Conservation (phyloP, 2,329 filamentous ascomycete genomes). For the Pseudogymnoascus sp. region DNA sequence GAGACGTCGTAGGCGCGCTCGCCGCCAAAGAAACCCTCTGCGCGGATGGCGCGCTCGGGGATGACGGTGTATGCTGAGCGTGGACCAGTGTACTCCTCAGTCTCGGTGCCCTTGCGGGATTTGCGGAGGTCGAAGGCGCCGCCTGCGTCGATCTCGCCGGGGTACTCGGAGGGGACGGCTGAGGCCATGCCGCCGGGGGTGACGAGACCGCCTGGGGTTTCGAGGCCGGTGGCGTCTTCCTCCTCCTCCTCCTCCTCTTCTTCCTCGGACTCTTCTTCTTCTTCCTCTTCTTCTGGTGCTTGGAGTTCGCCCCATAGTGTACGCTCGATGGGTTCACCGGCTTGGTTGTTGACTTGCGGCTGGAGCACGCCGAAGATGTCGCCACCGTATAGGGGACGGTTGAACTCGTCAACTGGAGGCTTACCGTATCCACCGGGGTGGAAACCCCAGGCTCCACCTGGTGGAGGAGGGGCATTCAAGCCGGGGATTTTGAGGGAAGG, state of each 20-base stretch:
- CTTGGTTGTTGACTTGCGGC: slow-evolving; percentile 51
- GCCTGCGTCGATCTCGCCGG: slow-evolving; percentile 64
- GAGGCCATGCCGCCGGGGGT: slow-evolving; percentile 76
- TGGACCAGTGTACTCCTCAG: slow-evolving; percentile 67
- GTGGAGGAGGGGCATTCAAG: slow-evolving; percentile 83
- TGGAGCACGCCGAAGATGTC: slow-evolving; percentile 82
- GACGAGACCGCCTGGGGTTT: slow-evolving; percentile 70
- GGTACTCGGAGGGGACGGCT: slow-evolving; percentile 71
- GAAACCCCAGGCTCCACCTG: slow-evolving; percentile 89
- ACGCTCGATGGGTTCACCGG: slow-evolving; percentile 76
- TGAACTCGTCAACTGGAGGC: slow-evolving; percentile 88
- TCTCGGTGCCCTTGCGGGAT: slow-evolving; percentile 74
- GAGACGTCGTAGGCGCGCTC: slow-evolving; percentile 84
- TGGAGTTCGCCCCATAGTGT: slow-evolving; percentile 89
- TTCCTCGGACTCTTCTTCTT: slow-evolving; percentile 62
- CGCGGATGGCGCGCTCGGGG: slow-evolving; percentile 75
- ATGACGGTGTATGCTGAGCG: slow-evolving; percentile 83
- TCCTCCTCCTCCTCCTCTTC: slow-evolving; percentile 58
- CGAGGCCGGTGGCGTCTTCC: slow-evolving; percentile 55
- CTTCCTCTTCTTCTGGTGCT: slow-evolving; percentile 62
- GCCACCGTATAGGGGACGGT: slow-evolving; percentile 82
- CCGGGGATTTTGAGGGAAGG: slow-evolving; percentile 92
- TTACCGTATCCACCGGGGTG: slow-evolving; percentile 94
- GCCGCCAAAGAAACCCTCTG: slow-evolving; percentile 92
- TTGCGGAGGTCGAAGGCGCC: slow-evolving; percentile 92